These are phyloP conservation scores for Chlorella sorokiniana DNA, from an alignment of 139 green algal species.

Conservation along the genomic window DNA sequence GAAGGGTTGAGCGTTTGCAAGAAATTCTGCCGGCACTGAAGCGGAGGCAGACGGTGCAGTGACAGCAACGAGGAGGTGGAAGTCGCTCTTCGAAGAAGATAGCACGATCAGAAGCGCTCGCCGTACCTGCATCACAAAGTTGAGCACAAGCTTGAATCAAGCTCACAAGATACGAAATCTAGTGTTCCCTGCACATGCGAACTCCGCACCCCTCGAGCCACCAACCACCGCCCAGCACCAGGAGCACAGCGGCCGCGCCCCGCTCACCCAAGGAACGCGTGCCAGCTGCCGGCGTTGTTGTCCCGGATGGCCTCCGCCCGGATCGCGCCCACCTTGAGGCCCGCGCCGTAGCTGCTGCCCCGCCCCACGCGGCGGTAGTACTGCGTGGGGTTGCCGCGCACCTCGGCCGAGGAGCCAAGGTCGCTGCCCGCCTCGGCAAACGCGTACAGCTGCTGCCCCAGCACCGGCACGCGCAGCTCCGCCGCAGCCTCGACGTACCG, in stretches of 20 bases:
- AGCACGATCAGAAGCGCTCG: conserved; percentile 85
- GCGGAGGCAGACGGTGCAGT: too few relatives aligned
- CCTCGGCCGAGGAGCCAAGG: conserved; percentile 72
- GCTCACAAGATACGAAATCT: too few relatives aligned
- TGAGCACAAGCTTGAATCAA: too few relatives aligned
- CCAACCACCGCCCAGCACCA: too few relatives aligned
- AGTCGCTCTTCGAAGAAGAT: too few relatives aligned
- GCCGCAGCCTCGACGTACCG: conserved; percentile 80
- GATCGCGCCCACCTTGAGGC: conserved; percentile 83
- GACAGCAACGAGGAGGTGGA: too few relatives aligned
- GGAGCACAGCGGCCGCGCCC: too few relatives aligned
- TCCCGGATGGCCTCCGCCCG: conserved; percentile 86
- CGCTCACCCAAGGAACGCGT: conserved; percentile 83
- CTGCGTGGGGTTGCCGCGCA: conserved; percentile 88
- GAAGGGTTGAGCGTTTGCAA: too few relatives aligned
- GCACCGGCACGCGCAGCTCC: conserved; percentile 82
- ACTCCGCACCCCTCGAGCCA: too few relatives aligned
- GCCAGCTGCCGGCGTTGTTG: conserved; percentile 79
- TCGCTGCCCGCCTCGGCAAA: conserved; percentile 92
- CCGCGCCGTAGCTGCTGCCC: conserved; percentile 79
- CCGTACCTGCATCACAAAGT: too few relatives aligned
- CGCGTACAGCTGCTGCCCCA: conserved; percentile 75
- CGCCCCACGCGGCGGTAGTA: conserved; percentile 89
- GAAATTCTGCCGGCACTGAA: too few relatives aligned
- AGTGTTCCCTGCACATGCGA: too few relatives aligned